Evolutionary conservation across 768 basidiomycete genomes (phyloP), one percentile per base, ranked within the genome.

Genomic region (Russula vinacea): DNA sequence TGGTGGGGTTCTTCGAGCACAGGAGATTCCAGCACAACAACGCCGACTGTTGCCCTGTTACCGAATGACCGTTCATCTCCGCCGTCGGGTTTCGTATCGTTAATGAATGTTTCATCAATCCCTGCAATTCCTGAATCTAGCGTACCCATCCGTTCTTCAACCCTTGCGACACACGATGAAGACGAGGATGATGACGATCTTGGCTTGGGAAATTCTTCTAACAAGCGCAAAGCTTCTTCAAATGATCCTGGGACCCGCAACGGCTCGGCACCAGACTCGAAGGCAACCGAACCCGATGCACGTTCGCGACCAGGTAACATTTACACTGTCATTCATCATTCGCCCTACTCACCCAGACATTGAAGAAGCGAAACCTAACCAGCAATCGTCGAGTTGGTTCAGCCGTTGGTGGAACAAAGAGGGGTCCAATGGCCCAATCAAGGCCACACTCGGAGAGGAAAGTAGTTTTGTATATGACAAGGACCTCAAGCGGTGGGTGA

Each of bases 401-500:
- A 85, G 87, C 62, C 82, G 89, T 40, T 85, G 87, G 78, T 96
- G 90, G 86, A 89, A 82, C 70, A 84, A 86, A 56, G 86, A 88
- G 17, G 69, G 80, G 5, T 68, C 78, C 7, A 78, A 85, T 10
- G 92, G 81, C 10, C 94, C 96, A 2, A 77, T 96, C 62, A 90
- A 87, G 72, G 97, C 96, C 22, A 98, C 89, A 69, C 83, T 99
- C 29, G 97, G 97, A 9, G 93, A 98, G 69, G 86, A 94, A 72
- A 93, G 78, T 32, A 79, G 86, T 32, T 96, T 98, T 78, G 89
- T 92, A 71, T 99, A 91, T 73, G 97, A 99, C 72, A 87, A 90
- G 70, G 94, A 97, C n/a, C 81, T 88, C 64, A 94, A 95, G 74
- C 84, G 89, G 66, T 99, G 97, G 97, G 87, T 99, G 32, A 94